phyloP scores from a whole-genome alignment of 2,329 filamentous ascomycete genomes.

The Pestalotiopsis sp. region DNA sequence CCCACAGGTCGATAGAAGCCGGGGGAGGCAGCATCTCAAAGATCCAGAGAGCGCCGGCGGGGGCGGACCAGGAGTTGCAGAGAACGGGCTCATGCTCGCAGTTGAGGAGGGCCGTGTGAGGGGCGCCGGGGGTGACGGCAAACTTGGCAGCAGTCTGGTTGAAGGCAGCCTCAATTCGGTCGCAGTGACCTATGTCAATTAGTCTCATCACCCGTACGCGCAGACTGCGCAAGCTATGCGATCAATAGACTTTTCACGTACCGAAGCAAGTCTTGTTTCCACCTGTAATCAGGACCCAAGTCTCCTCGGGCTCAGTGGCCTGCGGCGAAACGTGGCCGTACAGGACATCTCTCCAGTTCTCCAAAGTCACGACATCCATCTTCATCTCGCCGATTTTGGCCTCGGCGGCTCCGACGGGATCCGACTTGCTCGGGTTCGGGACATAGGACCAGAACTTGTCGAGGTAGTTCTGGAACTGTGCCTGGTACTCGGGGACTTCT shows the following conservation, averaged over 20 bases:
- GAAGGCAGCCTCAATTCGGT: slow-evolving; percentile 64
- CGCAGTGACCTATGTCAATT: slow-evolving; percentile 61
- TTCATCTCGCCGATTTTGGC: slow-evolving; percentile 54
- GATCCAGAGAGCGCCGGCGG: slow-evolving; percentile 67
- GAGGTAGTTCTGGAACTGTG: slow-evolving; percentile 66
- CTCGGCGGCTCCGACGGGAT: slow-evolving; percentile 47
- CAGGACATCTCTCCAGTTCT: slow-evolving; percentile 73
- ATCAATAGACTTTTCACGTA: slow-evolving; percentile 35
- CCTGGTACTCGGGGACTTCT: slow-evolving; percentile 60
- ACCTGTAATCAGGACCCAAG: slow-evolving; percentile 75
- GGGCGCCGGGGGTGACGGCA: slow-evolving; percentile 60
- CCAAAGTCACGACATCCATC: slow-evolving; percentile 63
- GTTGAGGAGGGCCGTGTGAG: slow-evolving; percentile 71
- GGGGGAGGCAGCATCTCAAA: slow-evolving; percentile 69
- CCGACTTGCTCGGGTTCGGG: slow-evolving; percentile 48
- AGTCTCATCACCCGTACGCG: slow-evolving; percentile 12
- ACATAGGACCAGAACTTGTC: slow-evolving; percentile 55
- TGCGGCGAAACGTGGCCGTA: slow-evolving; percentile 62
- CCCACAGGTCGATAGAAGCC: slow-evolving; percentile 65
- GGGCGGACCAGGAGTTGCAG: slow-evolving; percentile 74
- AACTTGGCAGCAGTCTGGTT: slow-evolving; percentile 69
- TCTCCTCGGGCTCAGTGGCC: slow-evolving; percentile 69
- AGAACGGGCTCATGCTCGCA: slow-evolving; percentile 76
- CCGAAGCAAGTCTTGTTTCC: slow-evolving; percentile 78
- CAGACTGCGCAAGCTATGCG: neutral